Evolutionary conservation across 2,329 filamentous ascomycete genomes (phyloP), one percentile per base, ranked within the genome.

Genomic region (Cadophora sp.): DNA sequence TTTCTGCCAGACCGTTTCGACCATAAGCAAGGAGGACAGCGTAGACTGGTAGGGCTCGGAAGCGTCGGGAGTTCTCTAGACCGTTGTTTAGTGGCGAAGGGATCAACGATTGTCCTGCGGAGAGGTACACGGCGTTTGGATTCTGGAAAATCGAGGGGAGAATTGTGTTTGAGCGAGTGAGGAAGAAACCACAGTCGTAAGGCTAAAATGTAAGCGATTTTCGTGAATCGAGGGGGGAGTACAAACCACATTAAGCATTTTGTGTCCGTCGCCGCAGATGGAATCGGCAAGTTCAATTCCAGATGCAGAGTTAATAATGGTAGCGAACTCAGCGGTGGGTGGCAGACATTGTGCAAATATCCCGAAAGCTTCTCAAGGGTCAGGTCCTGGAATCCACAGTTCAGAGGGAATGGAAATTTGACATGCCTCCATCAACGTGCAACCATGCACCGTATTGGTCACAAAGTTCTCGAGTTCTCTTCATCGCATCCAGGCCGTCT

Each of bases 151-250:
- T 89, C 4, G 85, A 79, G 36, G 83, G 82, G 0, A 90, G 85
- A 14, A 87, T 81, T 2, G 79, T 73, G 8, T 85, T 80, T 69
- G 91, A 86, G 20, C 88, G 87, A 61, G 89, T 93, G 73, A 97
- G 87, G 83, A 97, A 96, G 79, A 97, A 91, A 51, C 94, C 95
- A 74, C 91, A 94, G 78, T 97, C 95, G 74, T 97, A 97, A 0
- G 95, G 94, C 73, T 74, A 55, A 27, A 55, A 36, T 7, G 18
- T 59, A 68, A 62, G 62, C 36, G 36, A 30, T 11, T 13, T 33
- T n/a, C n/a, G 14, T 22, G 20, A 18, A 43, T 30, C 48, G 48
- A 30, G n/a, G 33, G 41, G 39, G 14, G 13, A 61, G 56, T 30
- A 83, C 86, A 68, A 78, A 89, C 88, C 55, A 97, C 93, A 72